phyloP scores from a whole-genome alignment of 2,329 filamentous ascomycete species.

The Dactylonectria macrodidyma region DNA sequence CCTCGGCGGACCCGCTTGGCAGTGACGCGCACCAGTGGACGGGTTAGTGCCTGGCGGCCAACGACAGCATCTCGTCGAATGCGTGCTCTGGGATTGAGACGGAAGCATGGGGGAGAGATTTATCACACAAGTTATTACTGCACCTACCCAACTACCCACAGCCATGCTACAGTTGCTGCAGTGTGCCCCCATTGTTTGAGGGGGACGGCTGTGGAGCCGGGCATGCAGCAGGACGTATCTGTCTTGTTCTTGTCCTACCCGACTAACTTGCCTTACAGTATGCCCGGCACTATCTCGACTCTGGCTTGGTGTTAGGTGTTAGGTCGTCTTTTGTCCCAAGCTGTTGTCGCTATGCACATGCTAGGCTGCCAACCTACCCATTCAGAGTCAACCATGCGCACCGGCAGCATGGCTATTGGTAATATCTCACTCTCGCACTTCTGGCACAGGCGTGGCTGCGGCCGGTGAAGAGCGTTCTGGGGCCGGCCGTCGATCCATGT shows the following conservation, averaged over 20 bases:
- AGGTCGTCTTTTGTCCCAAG: background rate
- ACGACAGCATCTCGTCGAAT: conserved; percentile 14
- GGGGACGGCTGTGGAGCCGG: conserved; percentile 25
- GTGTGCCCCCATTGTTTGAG: conserved; percentile 19
- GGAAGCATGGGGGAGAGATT: background rate
- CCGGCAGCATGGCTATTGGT: conserved; percentile 40
- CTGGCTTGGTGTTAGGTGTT: conserved; percentile 19
- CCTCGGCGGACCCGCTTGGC: conserved; percentile 12
- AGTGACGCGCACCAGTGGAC: conserved; percentile 29
- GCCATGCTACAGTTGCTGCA: conserved; percentile 2
- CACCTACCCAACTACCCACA: background rate
- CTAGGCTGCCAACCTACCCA: background rate
- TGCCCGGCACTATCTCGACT: conserved; percentile 18
- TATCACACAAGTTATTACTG: background rate
- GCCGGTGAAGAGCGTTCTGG: conserved; percentile 46
- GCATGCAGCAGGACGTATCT: conserved; percentile 32
- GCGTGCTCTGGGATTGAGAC: conserved; percentile 22
- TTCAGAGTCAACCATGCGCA: conserved; percentile 4
- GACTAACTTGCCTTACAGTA: background rate
- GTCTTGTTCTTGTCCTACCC: conserved; percentile 36
- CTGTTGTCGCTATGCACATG: background rate
- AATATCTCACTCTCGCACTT: conserved; percentile 44
- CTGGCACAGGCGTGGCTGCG: conserved; percentile 43
- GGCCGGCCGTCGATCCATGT: conserved; percentile 44
- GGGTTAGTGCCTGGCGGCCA: conserved; percentile 25